Evolutionary conservation across 2,329 filamentous ascomycete species (phyloP).

Genomic region (Sporothrix globosa): DNA sequence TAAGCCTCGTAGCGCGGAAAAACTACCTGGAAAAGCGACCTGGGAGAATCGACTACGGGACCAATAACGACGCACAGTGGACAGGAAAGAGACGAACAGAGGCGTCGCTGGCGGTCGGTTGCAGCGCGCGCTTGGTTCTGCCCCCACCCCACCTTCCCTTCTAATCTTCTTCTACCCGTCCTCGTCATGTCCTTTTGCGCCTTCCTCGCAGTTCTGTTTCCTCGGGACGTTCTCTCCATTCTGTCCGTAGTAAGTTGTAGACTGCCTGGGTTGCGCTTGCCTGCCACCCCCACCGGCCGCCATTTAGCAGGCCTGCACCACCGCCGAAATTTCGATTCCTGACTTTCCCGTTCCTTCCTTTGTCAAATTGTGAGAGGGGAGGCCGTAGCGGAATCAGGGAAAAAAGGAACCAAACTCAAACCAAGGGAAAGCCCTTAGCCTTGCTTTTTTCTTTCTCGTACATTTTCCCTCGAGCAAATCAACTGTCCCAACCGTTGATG

Average conservation of each 20-base stretch:
- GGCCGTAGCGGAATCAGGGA: conserved; percentile 4
- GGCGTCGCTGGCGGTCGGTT: background rate
- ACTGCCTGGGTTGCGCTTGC: conserved; percentile 22
- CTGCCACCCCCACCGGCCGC: conserved; percentile 3
- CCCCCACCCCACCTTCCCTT: conserved; percentile 26
- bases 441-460: background rate
- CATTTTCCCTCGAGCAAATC: conserved; percentile 1
- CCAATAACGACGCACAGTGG: background rate
- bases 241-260: background rate
- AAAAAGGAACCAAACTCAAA: conserved; percentile 12
- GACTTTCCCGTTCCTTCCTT: conserved; percentile 18
- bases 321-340: conserved; percentile 20
- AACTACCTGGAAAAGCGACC: conserved; percentile 9
- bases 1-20: conserved; percentile 27
- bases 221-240: background rate
- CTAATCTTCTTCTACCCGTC: conserved; percentile 10
- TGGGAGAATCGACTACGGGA: background rate
- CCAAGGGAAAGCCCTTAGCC: background rate
- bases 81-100: background rate
- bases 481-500: conserved; percentile 3
- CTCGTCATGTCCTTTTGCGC: conserved; percentile 1
- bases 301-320: conserved; percentile 7
- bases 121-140: background rate
- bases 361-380: conserved; percentile 7
- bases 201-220: background rate